Percentiles rank a stretch among this genome's conserved stretches.
phyloP scores from a whole-genome alignment of 140 eudicot genomes.

The Ambrosia hybrid region DNA sequence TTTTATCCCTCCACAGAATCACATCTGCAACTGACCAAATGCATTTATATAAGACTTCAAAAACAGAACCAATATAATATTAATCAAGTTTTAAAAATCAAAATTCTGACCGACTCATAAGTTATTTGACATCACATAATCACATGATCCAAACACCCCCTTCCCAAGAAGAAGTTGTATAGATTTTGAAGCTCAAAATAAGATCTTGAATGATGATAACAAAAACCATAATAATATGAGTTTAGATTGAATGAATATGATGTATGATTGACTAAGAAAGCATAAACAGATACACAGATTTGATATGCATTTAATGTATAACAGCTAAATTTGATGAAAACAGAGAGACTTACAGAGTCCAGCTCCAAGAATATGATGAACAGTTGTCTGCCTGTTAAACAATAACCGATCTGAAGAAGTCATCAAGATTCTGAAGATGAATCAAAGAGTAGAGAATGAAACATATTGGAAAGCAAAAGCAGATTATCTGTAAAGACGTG shows the following conservation, averaged over 20 bases:
- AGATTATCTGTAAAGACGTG: conserved; percentile 22
- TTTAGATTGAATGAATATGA: background rate
- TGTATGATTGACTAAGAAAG: background rate
- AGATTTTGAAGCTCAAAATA: conserved; percentile 13
- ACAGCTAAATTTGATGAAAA: background rate
- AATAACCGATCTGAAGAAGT: conserved; percentile 60
- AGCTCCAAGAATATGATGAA: conserved; percentile 84
- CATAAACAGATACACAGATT: background rate
- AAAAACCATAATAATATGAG: background rate
- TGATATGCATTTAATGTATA: background rate
- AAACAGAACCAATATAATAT: no score
- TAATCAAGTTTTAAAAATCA: no score
- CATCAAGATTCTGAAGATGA: conserved; percentile 36
- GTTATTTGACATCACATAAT: background rate
- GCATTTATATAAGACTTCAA: conserved; percentile 11
- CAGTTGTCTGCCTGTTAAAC: conserved; percentile 59
- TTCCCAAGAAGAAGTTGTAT: background rate
- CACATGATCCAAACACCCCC: background rate
- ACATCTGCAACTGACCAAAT: conserved; percentile 80
- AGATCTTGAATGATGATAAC: conserved; percentile 18
- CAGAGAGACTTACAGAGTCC: conserved; percentile 55
- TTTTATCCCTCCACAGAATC: conserved; percentile 79
- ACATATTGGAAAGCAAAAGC: conserved; percentile 10
- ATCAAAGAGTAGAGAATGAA: conserved; percentile 25
- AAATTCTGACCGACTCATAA: background rate